These are phyloP conservation scores for Eucalyptus brandiana DNA, from an alignment of 345 rosid species.

Conservation along the genomic window DNA sequence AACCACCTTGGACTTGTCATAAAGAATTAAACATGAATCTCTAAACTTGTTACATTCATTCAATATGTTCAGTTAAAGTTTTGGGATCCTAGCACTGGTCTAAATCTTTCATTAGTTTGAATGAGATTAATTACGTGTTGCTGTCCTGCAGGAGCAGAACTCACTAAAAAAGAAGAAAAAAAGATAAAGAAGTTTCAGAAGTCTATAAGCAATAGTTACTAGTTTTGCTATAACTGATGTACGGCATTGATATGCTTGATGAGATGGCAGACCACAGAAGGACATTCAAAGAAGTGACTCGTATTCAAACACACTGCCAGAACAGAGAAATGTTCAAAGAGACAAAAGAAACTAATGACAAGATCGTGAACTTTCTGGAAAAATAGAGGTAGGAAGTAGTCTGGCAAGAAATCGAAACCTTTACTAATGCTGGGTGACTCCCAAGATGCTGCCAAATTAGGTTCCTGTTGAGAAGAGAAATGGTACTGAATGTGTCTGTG, in stretches of 20 bases:
- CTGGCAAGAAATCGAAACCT: not conserved
- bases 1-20: not conserved
- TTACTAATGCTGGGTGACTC: not conserved
- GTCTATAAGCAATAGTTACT: not conserved
- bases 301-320: not conserved
- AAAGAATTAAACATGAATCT: not conserved
- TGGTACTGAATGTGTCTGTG: not conserved
- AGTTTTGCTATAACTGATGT: not conserved
- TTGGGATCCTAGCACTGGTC: not conserved
- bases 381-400: not conserved
- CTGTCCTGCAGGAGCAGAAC: not conserved
- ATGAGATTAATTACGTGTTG: not conserved
- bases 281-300: not conserved
- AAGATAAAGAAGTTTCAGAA: not conserved
- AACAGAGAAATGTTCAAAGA: not conserved
- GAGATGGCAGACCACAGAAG: not conserved
- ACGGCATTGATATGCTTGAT: not conserved
- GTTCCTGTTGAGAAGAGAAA: not conserved
- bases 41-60: not conserved
- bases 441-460: not conserved
- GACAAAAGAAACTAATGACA: not conserved
- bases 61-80: not conserved
- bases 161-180: not conserved
- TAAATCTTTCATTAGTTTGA: not conserved
- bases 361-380: not conserved